phyloP scores from a whole-genome alignment of 768 basidiomycete genomes.

The Lentinula raphanica region DNA sequence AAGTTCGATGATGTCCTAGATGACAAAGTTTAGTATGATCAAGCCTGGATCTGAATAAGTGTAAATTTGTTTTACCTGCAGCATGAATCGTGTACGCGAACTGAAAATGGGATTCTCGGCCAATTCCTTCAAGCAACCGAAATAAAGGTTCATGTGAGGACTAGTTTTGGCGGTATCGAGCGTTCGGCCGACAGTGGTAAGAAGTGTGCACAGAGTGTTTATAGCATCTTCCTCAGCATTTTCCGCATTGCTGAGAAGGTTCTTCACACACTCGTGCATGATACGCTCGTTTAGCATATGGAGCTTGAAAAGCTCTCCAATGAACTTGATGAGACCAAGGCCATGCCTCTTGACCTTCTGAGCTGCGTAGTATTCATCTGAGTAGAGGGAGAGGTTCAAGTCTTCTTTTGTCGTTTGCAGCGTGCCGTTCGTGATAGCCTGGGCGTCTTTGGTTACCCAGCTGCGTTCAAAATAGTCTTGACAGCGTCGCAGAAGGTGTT shows the following conservation, averaged over 20 bases:
- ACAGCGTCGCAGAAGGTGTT: conserved; percentile 93
- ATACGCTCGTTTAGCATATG: conserved; percentile 97
- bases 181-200: conserved; percentile 80
- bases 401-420: conserved; percentile 47
- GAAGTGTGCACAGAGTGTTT: conserved; percentile 89
- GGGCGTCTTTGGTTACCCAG: conserved; percentile 84
- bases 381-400: conserved; percentile 76
- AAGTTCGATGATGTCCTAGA: conserved; percentile 85
- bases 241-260: conserved; percentile 87
- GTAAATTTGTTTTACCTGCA: conserved; percentile 58
- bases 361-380: conserved; percentile 93
- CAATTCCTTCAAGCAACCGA: conserved; percentile 83
- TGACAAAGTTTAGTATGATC: conserved; percentile 6
- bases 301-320: conserved; percentile 98
- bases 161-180: conserved; percentile 80
- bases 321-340: conserved; percentile 95
- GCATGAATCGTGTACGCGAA: conserved; percentile 91
- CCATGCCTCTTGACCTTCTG: conserved; percentile 97
- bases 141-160: conserved; percentile 89
- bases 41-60: neutral
- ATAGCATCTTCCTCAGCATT: conserved; percentile 98
- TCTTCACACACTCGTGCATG: conserved; percentile 98
- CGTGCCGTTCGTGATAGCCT: conserved; percentile 67
- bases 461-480: conserved; percentile 97
- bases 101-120: conserved; percentile 68